A percentile compares a stretch with the other conserved stretches of the same genome.
phyloP scores from a whole-genome alignment of 495 filamentous ascomycete species.

The Margaritispora aquatica region DNA sequence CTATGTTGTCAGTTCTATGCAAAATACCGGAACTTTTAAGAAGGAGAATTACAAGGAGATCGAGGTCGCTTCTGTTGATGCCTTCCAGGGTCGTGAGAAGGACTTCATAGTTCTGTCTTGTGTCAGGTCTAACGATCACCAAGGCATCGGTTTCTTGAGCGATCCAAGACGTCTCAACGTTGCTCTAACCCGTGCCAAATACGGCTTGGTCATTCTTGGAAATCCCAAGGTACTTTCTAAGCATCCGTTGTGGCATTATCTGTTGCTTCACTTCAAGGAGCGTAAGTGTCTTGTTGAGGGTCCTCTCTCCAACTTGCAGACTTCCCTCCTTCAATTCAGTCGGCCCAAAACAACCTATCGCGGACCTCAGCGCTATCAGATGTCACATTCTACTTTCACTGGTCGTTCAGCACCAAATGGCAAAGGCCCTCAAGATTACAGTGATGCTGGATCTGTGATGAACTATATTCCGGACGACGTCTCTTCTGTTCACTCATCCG shows the following conservation, averaged over 20 bases:
- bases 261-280: constrained; percentile 96
- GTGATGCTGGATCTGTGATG: constrained; percentile 80
- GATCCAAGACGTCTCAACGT: constrained; percentile 98
- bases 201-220: constrained; percentile 89
- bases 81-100: constrained; percentile 98
- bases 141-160: constrained; percentile 98
- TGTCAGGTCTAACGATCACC: constrained; percentile 97
- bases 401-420: constrained; percentile 40
- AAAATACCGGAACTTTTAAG: constrained; percentile 91
- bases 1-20: constrained; percentile 98
- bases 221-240: constrained; percentile 98
- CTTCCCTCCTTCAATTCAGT: constrained; percentile 91
- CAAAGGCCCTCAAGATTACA: constrained; percentile 54
- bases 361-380: constrained; percentile 81
- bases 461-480: constrained; percentile 97
- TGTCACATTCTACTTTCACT: constrained; percentile 49
- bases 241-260: constrained; percentile 96
- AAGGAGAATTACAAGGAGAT: constrained; percentile 99
- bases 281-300: constrained; percentile 94
- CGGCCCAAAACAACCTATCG: constrained; percentile 89
- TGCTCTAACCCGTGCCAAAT: constrained; percentile 96
- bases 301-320: constrained; percentile 91
- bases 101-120: constrained; percentile 98
- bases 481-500: constrained; percentile 89
- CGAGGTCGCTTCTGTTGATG: constrained; percentile 96